These are phyloP conservation scores for Phlegmacium glaucopus DNA, from an alignment of 768 basidiomycete genomes.

Conservation along the genomic window DNA sequence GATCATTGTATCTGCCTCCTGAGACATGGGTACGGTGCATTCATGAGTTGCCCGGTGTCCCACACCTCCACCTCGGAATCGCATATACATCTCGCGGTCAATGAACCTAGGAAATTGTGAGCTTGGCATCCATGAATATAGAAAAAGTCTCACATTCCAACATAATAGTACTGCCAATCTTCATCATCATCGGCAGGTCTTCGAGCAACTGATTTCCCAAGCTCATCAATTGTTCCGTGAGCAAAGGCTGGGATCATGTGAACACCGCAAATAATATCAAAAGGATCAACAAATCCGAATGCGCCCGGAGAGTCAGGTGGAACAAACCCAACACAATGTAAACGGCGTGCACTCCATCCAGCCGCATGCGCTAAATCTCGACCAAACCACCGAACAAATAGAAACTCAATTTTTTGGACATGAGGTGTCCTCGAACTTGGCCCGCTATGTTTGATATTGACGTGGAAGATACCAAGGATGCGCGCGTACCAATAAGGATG, in stretches of 20 bases:
- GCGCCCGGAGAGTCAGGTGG: conserved; percentile 16
- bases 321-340: conserved; percentile 31
- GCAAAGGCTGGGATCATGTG: conserved; percentile 43
- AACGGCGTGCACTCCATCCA: conserved; percentile 10
- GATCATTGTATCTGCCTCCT: not conserved
- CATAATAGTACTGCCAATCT: conserved; percentile 35
- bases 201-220: conserved; percentile 1
- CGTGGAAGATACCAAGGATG: conserved; percentile 22
- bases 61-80: conserved; percentile 13
- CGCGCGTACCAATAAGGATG: conserved; percentile 22
- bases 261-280: conserved; percentile 30
- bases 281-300: conserved; percentile 48
- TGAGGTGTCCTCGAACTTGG: not conserved
- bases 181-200: conserved; percentile 4
- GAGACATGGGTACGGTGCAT: not conserved
- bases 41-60: conserved; percentile 7
- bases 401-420: conserved; percentile 21
- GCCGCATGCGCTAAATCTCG: not conserved
- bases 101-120: conserved; percentile 10
- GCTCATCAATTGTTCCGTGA: conserved; percentile 9
- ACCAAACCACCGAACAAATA: conserved; percentile 25
- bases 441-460: not conserved
- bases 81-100: conserved; percentile 17
- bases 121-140: not conserved
- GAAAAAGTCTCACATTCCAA: conserved; percentile 31